Percentiles rank a stretch among this genome's conserved stretches.
These are phyloP conservation scores for Immersiporthe knoxdaviesiana DNA, from an alignment of 2,329 filamentous ascomycete genomes.

Conservation along the genomic window DNA sequence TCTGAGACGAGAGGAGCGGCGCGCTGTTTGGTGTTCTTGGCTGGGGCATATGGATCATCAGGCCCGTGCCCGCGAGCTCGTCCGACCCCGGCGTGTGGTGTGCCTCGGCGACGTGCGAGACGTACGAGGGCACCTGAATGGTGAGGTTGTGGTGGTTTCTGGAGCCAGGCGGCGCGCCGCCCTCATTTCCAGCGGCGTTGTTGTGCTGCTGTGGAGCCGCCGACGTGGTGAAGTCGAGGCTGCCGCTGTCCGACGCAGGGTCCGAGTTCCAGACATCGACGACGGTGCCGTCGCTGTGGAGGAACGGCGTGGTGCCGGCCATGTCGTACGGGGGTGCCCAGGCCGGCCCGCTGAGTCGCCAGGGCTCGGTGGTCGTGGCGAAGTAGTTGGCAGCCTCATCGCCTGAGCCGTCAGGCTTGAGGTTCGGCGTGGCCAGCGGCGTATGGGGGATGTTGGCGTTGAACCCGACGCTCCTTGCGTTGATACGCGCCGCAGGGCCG, in stretches of 20 bases:
- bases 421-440: constrained; percentile 44
- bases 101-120: constrained; percentile 14
- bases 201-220: constrained; percentile 12
- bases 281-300: constrained; percentile 39
- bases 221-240: constrained; percentile 18
- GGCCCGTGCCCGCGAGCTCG: constrained; percentile 42
- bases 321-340: constrained; percentile 22
- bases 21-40: constrained; percentile 44
- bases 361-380: constrained; percentile 32
- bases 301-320: constrained; percentile 12
- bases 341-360: constrained; percentile 15
- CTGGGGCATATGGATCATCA: constrained; percentile 61
- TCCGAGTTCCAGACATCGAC: constrained; percentile 29
- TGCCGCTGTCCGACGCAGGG: constrained; percentile 23
- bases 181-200: background rate
- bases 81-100: constrained; percentile 19
- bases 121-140: constrained; percentile 29
- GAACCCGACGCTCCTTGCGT: constrained; percentile 15
- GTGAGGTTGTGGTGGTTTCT: constrained; percentile 29
- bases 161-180: background rate
- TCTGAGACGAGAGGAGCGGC: constrained; percentile 41
- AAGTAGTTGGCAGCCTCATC: constrained; percentile 31
- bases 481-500: constrained; percentile 23
- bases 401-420: constrained; percentile 33
- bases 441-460: constrained; percentile 38